Conservation (phyloP, 1,284 basidiomycete genomes). For the Leccinum pachyderme region DNA sequence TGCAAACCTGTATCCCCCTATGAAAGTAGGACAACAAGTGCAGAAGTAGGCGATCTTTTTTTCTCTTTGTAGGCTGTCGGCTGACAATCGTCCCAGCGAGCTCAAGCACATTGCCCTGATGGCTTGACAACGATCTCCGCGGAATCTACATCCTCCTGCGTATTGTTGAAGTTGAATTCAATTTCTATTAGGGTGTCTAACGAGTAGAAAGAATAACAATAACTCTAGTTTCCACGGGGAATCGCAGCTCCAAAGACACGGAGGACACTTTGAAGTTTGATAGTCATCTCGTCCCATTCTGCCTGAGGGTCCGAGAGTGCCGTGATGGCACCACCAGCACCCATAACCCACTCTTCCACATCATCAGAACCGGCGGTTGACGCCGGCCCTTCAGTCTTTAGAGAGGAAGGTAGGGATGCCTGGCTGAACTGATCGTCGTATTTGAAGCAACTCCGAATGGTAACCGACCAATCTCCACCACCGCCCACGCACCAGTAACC, state of each 20-base stretch:
- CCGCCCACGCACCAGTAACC: slow-evolving; percentile 93
- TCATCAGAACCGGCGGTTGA: slow-evolving; percentile 12
- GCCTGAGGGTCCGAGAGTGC: slow-evolving; percentile 83
- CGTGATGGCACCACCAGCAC: slow-evolving; percentile 95
- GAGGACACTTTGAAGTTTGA: slow-evolving; percentile 77
- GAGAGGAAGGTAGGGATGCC: slow-evolving; percentile 7
- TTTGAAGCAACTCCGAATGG: slow-evolving; percentile 90
- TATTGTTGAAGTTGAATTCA: slow-evolving; percentile 35
- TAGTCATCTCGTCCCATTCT: slow-evolving; percentile 94
- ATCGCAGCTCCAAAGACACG: slow-evolving; percentile 49
- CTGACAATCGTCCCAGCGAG: slow-evolving; percentile 50
- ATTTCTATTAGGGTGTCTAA: slow-evolving; percentile 5
- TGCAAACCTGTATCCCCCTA: slow-evolving; percentile 61
- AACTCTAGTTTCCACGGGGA: slow-evolving; percentile 19
- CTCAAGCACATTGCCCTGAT: slow-evolving; percentile 80
- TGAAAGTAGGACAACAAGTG: slow-evolving; percentile 87
- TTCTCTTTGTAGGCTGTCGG: neutral
- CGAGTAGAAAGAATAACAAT: neutral
- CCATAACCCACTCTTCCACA: slow-evolving; percentile 69
- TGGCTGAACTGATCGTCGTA: slow-evolving; percentile 45
- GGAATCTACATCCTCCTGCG: neutral
- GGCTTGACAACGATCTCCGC: slow-evolving; percentile 39
- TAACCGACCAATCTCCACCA: slow-evolving; percentile 91
- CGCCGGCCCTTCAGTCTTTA: slow-evolving; percentile 13
- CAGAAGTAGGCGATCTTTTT: slow-evolving; percentile 56